Evolutionary conservation across 1,139 yeast genomes (phyloP), one percentile per base, ranked within the genome.

Genomic region (Geotrichum reessii): DNA sequence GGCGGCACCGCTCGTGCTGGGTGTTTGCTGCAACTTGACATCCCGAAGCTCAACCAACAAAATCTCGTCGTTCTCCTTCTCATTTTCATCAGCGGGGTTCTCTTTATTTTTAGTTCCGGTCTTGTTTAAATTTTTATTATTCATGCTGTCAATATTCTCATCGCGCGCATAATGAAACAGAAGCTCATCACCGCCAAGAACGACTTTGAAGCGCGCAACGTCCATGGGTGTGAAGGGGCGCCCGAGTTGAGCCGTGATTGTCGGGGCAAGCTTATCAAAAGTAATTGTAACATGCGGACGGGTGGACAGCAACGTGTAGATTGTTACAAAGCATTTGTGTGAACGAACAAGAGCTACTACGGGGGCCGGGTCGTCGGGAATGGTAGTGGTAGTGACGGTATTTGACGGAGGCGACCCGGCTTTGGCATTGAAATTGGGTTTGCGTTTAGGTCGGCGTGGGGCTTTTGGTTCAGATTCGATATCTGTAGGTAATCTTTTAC

Each of bases 21-120:
- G 46, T 2, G 47, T 22, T 54, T 78, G 76, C 55, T 74, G 70
- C 66, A 81, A 71, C 57, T 79, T 76, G 2, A 90, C 89, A 71
- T 91, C 97, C 21, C 82, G 77, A 69, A 91, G 89, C 66, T 87
- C 95, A 69, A 91, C 86, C 1, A 90, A 77, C 28, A 91, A 74
- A 2, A 88, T 66, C 64, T 85, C 90, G 42, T 74, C 75, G 0
- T 14, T 19, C n/a, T 4, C 7, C 11, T 74, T 68, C 12, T 67
- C 63, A 2, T 67, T 65, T 6, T 57, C 61, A 6, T 51, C 65
- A 2, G 19, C 9, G 21, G 44, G 19, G 0, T n/a, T n/a, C 14
- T n/a, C 14, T 33, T 74, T n/a, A n/a, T n/a, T 67, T 12, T 67
- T 62, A 28, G 67, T 63, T 2, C 68, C 65, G 4, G 57, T 59